Conservation (phyloP, 768 basidiomycete genomes). For the Crassisporium funariophilum region DNA sequence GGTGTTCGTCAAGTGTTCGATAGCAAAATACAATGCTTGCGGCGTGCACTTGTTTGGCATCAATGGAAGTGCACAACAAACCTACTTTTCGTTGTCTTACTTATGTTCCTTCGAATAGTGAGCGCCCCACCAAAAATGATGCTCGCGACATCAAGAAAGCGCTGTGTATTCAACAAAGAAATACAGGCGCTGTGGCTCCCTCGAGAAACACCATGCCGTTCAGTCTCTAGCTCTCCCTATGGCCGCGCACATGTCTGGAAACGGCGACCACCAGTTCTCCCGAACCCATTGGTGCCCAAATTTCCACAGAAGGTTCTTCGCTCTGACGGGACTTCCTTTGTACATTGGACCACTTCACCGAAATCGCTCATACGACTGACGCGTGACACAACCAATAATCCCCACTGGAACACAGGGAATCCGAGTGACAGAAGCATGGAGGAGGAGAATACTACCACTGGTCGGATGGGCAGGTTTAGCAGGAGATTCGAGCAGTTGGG, state of each 20-base stretch:
- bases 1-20: too few species aligned
- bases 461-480: conserved; percentile 81
- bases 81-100: too few species aligned
- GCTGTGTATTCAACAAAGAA: background rate
- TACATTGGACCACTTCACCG: conserved; percentile 88
- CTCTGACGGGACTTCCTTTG: conserved; percentile 87
- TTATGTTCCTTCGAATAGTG: too few species aligned
- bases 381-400: conserved; percentile 87
- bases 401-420: conserved; percentile 77
- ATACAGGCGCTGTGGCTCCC: background rate
- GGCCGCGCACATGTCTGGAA: conserved; percentile 85
- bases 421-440: conserved; percentile 54
- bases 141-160: background rate
- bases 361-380: conserved; percentile 75
- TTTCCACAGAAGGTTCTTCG: conserved; percentile 86
- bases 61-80: too few species aligned
- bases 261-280: conserved; percentile 64
- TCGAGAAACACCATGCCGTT: conserved; percentile 14
- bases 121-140: background rate
- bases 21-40: too few species aligned
- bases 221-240: conserved; percentile 74
- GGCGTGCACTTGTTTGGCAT: too few species aligned
- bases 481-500: conserved; percentile 58
- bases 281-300: conserved; percentile 82
- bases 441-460: conserved; percentile 72